Evolutionary conservation across 208 protist genomes (phyloP), one percentile per base, ranked within the genome.

Genomic region (Crithidia sp.): DNA sequence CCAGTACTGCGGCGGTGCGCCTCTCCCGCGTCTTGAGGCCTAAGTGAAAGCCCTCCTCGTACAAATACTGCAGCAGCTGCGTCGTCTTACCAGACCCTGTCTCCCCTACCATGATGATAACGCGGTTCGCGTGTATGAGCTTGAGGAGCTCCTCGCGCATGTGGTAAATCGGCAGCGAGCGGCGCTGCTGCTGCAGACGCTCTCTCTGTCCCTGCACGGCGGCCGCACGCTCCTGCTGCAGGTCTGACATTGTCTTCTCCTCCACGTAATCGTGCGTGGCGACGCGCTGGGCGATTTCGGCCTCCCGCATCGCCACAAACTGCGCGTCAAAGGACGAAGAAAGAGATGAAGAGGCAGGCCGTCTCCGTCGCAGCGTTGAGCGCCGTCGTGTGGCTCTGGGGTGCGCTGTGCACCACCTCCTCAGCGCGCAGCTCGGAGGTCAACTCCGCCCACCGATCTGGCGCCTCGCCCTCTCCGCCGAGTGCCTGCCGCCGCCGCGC

Each of bases 11-110:
- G 58, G 36, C 39, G 2, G 54, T 45, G 4, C 36, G 49, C 19
- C 40, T 40, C 39, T 65, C 54, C 41, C 58, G 39, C 37, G 14
- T 8, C 36, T 53, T 53, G 19, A 39, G 19, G 3, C 67, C 52
- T 5, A 91, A 36, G 78, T 94, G 84, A n/a, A 95, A 84, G 9
- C 82, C 84, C 45, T 94, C 91, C 74, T 95, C 86, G 63, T 92
- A 93, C 8, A 98, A 73, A 65, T 96, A 98, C 80, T 98, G 92
- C 65, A 96, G 82, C 28, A 98, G 73, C 81, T 98, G 95, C 17
- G 94, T 98, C 17, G 92, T 97, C 71, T 98, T 98, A 52, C 97
- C 97, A 39, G 83, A 93, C 5, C 97, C 97, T 0, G 97, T 98
- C 68, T 98, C 97, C 13, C 97, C 97, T 14, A 97, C 95, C 59